Conservation (phyloP, 768 basidiomycete species). For the Cystobasidium onofrii region DNA sequence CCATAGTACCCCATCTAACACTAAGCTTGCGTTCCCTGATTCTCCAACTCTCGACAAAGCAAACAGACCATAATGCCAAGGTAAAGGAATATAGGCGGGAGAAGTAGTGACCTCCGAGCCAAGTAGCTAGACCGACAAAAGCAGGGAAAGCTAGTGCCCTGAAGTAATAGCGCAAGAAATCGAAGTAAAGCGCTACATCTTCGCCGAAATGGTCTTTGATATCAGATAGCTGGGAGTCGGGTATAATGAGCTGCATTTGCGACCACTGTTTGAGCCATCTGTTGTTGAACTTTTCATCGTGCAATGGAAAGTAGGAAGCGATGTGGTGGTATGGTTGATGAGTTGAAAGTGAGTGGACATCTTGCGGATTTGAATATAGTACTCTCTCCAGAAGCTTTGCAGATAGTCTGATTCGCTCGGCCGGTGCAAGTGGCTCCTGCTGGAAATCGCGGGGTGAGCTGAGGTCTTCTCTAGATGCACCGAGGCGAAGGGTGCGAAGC, state of each 20-base stretch:
- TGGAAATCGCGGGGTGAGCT: slow-evolving; percentile 51
- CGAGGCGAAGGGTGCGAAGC: slow-evolving; percentile 55
- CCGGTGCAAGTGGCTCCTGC: slow-evolving; percentile 52
- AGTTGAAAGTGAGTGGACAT: neutral
- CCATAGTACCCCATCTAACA: slow-evolving; percentile 69
- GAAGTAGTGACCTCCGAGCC: slow-evolving; percentile 64
- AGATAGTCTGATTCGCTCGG: slow-evolving; percentile 73
- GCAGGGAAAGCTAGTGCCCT: slow-evolving; percentile 73
- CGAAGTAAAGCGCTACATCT: slow-evolving; percentile 59
- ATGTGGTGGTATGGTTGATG: slow-evolving; percentile 67
- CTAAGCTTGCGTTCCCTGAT: slow-evolving; percentile 75
- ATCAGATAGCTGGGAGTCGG: slow-evolving; percentile 55
- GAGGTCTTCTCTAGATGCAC: slow-evolving; percentile 52
- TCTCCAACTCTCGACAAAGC: slow-evolving; percentile 88
- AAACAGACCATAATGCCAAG: slow-evolving; percentile 71
- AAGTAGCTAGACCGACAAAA: slow-evolving; percentile 59
- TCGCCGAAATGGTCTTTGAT: slow-evolving; percentile 79
- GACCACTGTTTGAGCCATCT: slow-evolving; percentile 69
- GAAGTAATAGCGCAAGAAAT: slow-evolving; percentile 54
- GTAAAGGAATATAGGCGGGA: slow-evolving; percentile 66
- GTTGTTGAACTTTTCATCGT: slow-evolving; percentile 73
- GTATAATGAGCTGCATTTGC: slow-evolving; percentile 48
- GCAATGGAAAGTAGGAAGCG: slow-evolving; percentile 71
- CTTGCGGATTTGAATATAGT: neutral
- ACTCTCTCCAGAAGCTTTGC: slow-evolving; percentile 57